A percentile compares a stretch with the other conserved stretches of the same genome.
Conservation (phyloP, 768 basidiomycete genomes). For the Hygrophorus russula region DNA sequence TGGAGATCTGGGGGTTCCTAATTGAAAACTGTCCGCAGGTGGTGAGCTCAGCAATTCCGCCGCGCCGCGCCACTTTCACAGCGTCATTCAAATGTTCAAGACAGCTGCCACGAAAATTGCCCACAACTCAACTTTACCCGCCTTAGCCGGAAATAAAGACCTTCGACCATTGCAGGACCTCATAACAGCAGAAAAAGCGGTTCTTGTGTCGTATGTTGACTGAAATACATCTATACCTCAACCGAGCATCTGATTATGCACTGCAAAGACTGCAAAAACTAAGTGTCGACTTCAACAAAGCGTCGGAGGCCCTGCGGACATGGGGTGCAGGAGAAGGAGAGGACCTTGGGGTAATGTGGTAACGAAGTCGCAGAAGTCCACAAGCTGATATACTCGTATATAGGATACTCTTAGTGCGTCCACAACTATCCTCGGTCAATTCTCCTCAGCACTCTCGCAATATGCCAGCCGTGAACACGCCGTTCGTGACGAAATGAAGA, state of each 20-base stretch:
- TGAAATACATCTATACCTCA: background rate
- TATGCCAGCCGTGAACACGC: slow-evolving; percentile 63
- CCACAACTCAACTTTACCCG: slow-evolving; percentile 77
- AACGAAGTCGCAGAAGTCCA: background rate
- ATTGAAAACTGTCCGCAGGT: no score
- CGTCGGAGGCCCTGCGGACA: slow-evolving; percentile 56
- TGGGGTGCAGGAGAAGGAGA: slow-evolving; percentile 81
- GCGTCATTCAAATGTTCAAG: slow-evolving; percentile 69
- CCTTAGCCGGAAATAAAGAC: slow-evolving; percentile 62
- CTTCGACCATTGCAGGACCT: slow-evolving; percentile 76
- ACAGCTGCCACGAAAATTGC: slow-evolving; percentile 74
- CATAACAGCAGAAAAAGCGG: slow-evolving; percentile 80
- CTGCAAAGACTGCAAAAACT: slow-evolving; percentile 48
- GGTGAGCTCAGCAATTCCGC: no score
- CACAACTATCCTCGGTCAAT: slow-evolving; percentile 52
- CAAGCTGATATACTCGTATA: slow-evolving; percentile 1
- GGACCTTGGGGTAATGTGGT: slow-evolving; percentile 53
- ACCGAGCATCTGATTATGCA: background rate
- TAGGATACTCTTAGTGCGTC: slow-evolving; percentile 73
- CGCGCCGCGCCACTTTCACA: no score
- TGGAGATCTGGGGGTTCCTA: no score
- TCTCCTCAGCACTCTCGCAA: slow-evolving; percentile 51
- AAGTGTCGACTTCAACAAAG: slow-evolving; percentile 51
- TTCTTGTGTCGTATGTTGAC: slow-evolving; percentile 57
- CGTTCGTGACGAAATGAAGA: slow-evolving; percentile 69